These are phyloP conservation scores for Blastobotrys buckinghamii DNA, from an alignment of 1,139 yeast genomes.

Conservation along the genomic window DNA sequence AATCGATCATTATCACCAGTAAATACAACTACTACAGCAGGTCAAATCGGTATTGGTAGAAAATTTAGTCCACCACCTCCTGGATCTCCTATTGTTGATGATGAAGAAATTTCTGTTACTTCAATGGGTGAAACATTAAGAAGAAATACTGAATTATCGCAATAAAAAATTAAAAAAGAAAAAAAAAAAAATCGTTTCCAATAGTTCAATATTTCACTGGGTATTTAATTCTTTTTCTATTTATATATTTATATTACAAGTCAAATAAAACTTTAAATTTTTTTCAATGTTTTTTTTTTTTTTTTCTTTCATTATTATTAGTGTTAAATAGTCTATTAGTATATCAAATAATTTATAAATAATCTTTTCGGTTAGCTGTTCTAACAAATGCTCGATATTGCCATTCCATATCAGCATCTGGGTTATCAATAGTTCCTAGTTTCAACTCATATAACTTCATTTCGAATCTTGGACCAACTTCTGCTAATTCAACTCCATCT, in stretches of 20 bases:
- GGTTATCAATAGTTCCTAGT: conserved; percentile 87
- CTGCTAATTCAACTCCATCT: conserved; percentile 85
- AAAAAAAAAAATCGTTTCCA: conserved; percentile 96
- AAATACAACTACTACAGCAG: neutral
- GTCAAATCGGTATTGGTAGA: neutral
- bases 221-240: no score
- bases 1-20: conserved; percentile 7
- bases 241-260: no score
- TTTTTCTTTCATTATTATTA: no score
- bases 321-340: no score
- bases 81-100: conserved; percentile 4
- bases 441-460: conserved; percentile 86
- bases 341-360: conserved; percentile 43
- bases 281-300: no score
- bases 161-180: conserved; percentile 35
- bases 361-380: conserved; percentile 92
- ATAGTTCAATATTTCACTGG: no score
- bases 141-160: conserved; percentile 32
- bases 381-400: conserved; percentile 85
- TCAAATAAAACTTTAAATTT: no score
- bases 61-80: neutral
- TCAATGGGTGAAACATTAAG: conserved; percentile 39
- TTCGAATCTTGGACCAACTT: conserved; percentile 97
- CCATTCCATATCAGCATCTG: conserved; percentile 99
- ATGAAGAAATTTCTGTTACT: conserved; percentile 27